These are phyloP conservation scores for Beta corolliflora DNA, from an alignment of 179 eudicot genomes.

Conservation along the genomic window DNA sequence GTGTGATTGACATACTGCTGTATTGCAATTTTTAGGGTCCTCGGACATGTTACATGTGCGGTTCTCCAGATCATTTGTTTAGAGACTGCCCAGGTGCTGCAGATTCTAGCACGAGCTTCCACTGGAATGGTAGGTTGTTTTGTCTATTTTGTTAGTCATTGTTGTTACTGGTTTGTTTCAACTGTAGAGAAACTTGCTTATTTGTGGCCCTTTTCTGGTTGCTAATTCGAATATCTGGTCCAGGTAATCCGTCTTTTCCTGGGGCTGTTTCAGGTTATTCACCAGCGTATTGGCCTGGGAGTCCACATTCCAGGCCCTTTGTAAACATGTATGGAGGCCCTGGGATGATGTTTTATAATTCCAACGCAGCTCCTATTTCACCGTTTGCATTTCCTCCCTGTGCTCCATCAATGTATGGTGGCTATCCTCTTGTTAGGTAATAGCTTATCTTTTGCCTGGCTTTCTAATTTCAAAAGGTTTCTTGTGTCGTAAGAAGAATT, in stretches of 20 bases:
- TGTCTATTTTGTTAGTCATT: slow-evolving; percentile 20
- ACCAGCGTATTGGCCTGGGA: slow-evolving; percentile 57
- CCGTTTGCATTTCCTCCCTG: slow-evolving; percentile 49
- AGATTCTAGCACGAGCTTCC: slow-evolving; percentile 29
- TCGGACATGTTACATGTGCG: slow-evolving; percentile 68
- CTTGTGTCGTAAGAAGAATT: background rate
- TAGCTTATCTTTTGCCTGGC: background rate
- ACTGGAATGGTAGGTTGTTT: slow-evolving; percentile 35
- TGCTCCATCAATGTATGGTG: slow-evolving; percentile 44
- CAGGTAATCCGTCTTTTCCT: slow-evolving; percentile 43
- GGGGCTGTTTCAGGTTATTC: slow-evolving; percentile 50
- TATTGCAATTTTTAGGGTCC: slow-evolving; percentile 38
- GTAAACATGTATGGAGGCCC: slow-evolving; percentile 51
- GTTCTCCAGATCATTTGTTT: slow-evolving; percentile 72
- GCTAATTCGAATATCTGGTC: slow-evolving; percentile 14
- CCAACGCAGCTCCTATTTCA: slow-evolving; percentile 36
- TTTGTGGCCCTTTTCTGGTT: slow-evolving; percentile 8
- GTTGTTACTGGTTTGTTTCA: background rate
- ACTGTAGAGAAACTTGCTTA: background rate
- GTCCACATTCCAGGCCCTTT: slow-evolving; percentile 43
- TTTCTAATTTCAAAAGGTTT: background rate
- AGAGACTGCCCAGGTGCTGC: slow-evolving; percentile 64
- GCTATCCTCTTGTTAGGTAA: slow-evolving; percentile 51
- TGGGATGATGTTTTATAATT: slow-evolving; percentile 55
- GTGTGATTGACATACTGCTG: slow-evolving; percentile 5